These are phyloP conservation scores for Xerocomellus chrysenteron DNA, from an alignment of 768 basidiomycete species.

Conservation along the genomic window DNA sequence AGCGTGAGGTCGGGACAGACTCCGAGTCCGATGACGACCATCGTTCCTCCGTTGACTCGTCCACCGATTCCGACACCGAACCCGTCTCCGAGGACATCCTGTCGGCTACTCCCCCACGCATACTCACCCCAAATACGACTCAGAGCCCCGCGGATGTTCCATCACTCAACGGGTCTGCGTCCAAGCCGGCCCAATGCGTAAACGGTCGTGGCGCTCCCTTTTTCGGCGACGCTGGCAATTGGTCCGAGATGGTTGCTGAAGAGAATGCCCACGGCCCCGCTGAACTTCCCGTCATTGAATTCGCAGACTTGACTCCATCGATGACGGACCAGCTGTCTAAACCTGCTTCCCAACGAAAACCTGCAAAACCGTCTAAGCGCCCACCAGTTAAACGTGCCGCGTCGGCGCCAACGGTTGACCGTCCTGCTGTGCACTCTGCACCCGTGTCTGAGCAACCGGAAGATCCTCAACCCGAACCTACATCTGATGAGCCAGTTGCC, in stretches of 20 bases:
- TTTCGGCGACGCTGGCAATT: constrained; percentile 55
- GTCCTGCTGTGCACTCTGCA: constrained; percentile 13
- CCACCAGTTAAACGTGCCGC: constrained; percentile 35
- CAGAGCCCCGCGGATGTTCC: constrained; percentile 52
- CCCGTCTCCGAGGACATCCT: constrained; percentile 63
- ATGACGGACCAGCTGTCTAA: constrained; percentile 32
- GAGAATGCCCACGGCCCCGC: constrained; percentile 62
- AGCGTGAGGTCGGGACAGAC: constrained; percentile 68
- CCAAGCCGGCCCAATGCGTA: constrained; percentile 25
- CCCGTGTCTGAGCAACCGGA: constrained; percentile 15
- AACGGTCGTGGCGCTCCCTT: constrained; percentile 46
- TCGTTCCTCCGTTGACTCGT: constrained; percentile 56
- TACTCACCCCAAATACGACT: constrained; percentile 67
- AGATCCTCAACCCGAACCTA: constrained; percentile 17
- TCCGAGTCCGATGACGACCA: constrained; percentile 65
- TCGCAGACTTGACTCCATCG: constrained; percentile 53
- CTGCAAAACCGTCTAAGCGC: constrained; percentile 41
- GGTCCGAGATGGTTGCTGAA: constrained; percentile 86
- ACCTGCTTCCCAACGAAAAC: constrained; percentile 39
- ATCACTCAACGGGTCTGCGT: constrained; percentile 22
- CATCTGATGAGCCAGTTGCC: constrained; percentile 35
- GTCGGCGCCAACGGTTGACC: constrained; percentile 34
- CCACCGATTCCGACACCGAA: constrained; percentile 71
- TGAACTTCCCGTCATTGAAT: constrained; percentile 78
- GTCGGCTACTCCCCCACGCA: constrained; percentile 48